phyloP scores from a whole-genome alignment of 2,329 filamentous ascomycete species.

The Cladophialophora bantiana region DNA sequence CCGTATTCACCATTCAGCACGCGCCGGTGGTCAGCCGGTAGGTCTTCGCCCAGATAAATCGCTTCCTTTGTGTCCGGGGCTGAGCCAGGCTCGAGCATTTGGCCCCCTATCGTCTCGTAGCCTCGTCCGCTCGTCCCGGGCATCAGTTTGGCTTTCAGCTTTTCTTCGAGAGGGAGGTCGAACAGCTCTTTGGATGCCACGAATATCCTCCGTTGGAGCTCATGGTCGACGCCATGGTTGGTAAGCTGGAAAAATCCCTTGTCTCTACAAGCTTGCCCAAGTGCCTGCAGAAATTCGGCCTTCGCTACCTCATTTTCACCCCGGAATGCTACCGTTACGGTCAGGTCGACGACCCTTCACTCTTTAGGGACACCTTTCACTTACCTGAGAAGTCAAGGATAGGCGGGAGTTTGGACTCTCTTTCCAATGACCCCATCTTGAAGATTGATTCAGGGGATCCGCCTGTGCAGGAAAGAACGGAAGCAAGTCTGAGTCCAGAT shows the following conservation, averaged over 20 bases:
- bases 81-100: conserved; percentile 32
- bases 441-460: not conserved
- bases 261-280: conserved; percentile 53
- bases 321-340: conserved; percentile 6
- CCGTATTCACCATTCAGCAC: conserved; percentile 19
- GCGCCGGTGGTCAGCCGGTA: conserved; percentile 19
- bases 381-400: conserved; percentile 27
- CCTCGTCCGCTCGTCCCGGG: conserved; percentile 45
- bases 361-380: not conserved
- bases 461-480: not conserved
- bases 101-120: conserved; percentile 47
- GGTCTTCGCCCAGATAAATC: conserved; percentile 30
- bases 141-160: conserved; percentile 36
- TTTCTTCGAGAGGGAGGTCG: conserved; percentile 46
- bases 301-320: conserved; percentile 2
- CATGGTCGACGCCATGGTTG: conserved; percentile 54
- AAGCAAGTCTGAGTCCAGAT: not conserved
- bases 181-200: conserved; percentile 56
- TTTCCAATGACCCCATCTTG: conserved; percentile 6
- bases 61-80: conserved; percentile 33
- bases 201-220: conserved; percentile 52
- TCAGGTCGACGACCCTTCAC: not conserved
- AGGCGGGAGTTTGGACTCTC: conserved; percentile 13
- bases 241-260: conserved; percentile 55
- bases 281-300: conserved; percentile 45